phyloP scores from a whole-genome alignment of 495 filamentous ascomycete species.

The Pyrenula massariospora region DNA sequence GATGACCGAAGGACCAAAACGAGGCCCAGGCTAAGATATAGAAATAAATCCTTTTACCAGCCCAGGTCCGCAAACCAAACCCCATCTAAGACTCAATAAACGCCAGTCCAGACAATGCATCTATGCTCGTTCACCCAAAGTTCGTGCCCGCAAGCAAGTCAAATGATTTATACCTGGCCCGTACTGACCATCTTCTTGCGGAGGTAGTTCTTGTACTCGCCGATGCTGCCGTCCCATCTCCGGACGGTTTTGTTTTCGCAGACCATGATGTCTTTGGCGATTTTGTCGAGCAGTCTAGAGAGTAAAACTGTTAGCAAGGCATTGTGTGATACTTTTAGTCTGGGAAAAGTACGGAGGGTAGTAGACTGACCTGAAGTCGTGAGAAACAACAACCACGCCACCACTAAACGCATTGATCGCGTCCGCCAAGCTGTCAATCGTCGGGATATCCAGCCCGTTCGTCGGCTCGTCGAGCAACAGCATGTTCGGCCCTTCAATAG shows the following conservation, averaged over 20 bases:
- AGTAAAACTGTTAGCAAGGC: conserved; percentile 10
- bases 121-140: no score
- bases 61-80: no score
- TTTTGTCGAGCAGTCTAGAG: conserved; percentile 86
- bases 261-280: conserved; percentile 98
- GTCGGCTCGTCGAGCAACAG: conserved; percentile 95
- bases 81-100: no score
- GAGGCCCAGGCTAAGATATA: no score
- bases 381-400: conserved; percentile 94
- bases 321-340: background rate
- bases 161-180: conserved; percentile 1
- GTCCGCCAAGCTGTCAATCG: conserved; percentile 93
- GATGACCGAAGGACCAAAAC: no score
- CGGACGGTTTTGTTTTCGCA: conserved; percentile 92
- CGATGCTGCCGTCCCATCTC: conserved; percentile 81
- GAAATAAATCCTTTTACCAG: no score
- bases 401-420: conserved; percentile 93
- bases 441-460: conserved; percentile 98
- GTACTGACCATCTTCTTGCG: conserved; percentile 82
- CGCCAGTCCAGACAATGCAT: no score
- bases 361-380: conserved; percentile 81
- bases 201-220: conserved; percentile 93
- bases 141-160: no score
- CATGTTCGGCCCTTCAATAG: conserved; percentile 97
- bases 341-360: background rate